These are phyloP conservation scores for Fusarium robinianum DNA, from an alignment of 2,329 filamentous ascomycete species.

Conservation along the genomic window DNA sequence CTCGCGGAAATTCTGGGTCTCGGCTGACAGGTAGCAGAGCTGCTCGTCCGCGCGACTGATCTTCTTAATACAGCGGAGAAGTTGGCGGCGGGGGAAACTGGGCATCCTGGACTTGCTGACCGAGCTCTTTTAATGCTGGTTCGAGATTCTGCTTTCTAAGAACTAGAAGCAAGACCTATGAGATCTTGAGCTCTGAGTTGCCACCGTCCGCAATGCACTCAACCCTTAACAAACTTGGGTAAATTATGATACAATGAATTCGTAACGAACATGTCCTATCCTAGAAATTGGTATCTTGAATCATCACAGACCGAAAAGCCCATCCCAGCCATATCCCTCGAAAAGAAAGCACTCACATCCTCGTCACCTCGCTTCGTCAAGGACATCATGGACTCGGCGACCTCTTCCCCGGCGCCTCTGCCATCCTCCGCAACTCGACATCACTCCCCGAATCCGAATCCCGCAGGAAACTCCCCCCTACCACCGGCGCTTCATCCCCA, in stretches of 20 bases:
- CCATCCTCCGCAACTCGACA: slow-evolving; percentile 40
- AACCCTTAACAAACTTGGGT: too few relatives aligned
- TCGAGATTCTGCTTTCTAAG: too few relatives aligned
- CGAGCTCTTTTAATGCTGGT: too few relatives aligned
- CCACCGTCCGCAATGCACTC: too few relatives aligned
- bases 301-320: slow-evolving; percentile 13
- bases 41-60: slow-evolving; percentile 66
- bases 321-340: slow-evolving; percentile 15
- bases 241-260: too few relatives aligned
- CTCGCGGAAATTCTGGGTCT: too few relatives aligned
- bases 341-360: slow-evolving; percentile 2
- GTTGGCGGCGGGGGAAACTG: slow-evolving; percentile 63
- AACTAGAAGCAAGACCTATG: too few relatives aligned
- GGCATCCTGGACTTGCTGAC: slow-evolving; percentile 61
- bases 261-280: too few relatives aligned
- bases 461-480: slow-evolving; percentile 35
- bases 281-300: slow-evolving; percentile 1
- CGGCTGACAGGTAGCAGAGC: slow-evolving; percentile 52
- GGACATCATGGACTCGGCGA: slow-evolving; percentile 29
- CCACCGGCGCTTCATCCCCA: slow-evolving; percentile 8
- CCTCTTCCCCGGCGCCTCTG: slow-evolving; percentile 33
- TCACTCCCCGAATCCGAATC: slow-evolving; percentile 42
- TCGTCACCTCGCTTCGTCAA: not conserved
- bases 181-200: too few relatives aligned
- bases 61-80: slow-evolving; percentile 69